These are phyloP conservation scores for Apophysomyces variabilis DNA, from an alignment of 371 early-diverging fungal genomes.

Conservation along the genomic window DNA sequence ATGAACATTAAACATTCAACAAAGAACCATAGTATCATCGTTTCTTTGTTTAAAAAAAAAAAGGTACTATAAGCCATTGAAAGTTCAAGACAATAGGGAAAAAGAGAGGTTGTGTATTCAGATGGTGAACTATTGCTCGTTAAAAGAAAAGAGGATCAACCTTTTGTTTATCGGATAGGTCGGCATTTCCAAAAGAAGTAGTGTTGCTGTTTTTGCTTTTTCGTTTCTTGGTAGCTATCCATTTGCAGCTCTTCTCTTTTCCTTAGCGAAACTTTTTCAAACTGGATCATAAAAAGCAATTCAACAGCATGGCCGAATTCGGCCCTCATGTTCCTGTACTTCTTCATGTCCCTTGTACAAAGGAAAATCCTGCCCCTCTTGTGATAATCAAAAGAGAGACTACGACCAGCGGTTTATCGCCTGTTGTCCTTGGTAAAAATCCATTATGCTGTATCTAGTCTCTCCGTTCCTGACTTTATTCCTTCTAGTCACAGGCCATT, in stretches of 20 bases:
- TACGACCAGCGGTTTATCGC: conserved; percentile 36
- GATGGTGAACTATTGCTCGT: neutral
- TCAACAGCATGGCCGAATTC: conserved; percentile 26
- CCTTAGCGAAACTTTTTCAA: conserved; percentile 12
- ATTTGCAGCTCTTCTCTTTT: conserved; percentile 7
- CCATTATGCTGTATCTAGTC: neutral
- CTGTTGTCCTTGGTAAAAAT: conserved; percentile 43
- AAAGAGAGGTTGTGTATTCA: conserved; percentile 14
- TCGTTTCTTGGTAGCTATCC: neutral
- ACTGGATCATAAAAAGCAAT: conserved; percentile 31
- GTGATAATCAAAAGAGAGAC: conserved; percentile 40
- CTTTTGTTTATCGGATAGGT: neutral
- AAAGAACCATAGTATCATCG: no score
- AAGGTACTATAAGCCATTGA: no score
- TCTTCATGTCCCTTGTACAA: conserved; percentile 42
- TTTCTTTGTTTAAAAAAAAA: no score
- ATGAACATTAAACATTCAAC: no score
- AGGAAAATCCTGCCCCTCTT: conserved; percentile 34
- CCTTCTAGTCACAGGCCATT: conserved; percentile 23
- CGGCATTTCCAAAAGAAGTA: conserved; percentile 9
- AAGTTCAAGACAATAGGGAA: conserved; percentile 16
- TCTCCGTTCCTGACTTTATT: neutral
- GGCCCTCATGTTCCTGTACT: conserved; percentile 41
- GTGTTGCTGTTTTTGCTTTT: conserved; percentile 5
- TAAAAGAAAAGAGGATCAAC: neutral